A percentile compares a stretch with the other conserved stretches of the same genome.
Conservation (phyloP, 208 protist genomes). For the Trypanosoma avium region DNA sequence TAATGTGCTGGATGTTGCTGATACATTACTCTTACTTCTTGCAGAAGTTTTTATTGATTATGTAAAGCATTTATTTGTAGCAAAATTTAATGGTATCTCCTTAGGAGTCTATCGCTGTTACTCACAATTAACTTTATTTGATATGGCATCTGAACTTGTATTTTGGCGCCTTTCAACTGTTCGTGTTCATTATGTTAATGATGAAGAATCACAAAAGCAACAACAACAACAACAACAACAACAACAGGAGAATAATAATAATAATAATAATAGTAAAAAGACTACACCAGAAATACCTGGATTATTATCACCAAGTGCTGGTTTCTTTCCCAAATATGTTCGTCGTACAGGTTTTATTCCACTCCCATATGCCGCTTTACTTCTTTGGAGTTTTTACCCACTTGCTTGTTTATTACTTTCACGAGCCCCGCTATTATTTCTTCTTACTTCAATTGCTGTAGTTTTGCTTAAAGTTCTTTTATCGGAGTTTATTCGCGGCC, state of each 20-base stretch:
- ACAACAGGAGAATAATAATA: no score
- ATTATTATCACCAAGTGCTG: slow-evolving; percentile 34
- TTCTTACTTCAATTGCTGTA: slow-evolving; percentile 16
- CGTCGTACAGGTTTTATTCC: slow-evolving; percentile 41
- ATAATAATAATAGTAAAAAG: no score
- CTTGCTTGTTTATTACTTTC: slow-evolving; percentile 28
- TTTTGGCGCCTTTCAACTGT: slow-evolving; percentile 38
- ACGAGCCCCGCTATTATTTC: slow-evolving; percentile 24
- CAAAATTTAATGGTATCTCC: slow-evolving; percentile 86
- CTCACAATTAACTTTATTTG: slow-evolving; percentile 41
- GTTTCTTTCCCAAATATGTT: slow-evolving; percentile 49
- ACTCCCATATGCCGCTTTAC: slow-evolving; percentile 40
- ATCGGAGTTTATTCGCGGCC: slow-evolving; percentile 25
- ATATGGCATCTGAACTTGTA: slow-evolving; percentile 41
- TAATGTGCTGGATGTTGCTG: slow-evolving; percentile 30
- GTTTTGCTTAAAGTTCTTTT: slow-evolving; percentile 36
- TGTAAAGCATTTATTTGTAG: slow-evolving; percentile 91
- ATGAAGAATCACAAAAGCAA: no score
- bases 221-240: no score
- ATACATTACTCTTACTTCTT: slow-evolving; percentile 40
- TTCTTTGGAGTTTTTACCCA: slow-evolving; percentile 43
- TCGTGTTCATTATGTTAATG: slow-evolving; percentile 20
- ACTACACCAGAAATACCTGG: slow-evolving; percentile 1
- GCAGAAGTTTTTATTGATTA: slow-evolving; percentile 87
- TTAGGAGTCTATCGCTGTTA: slow-evolving; percentile 61